phyloP scores from a whole-genome alignment of 495 filamentous ascomycete genomes.

The Oidiodendron maius region DNA sequence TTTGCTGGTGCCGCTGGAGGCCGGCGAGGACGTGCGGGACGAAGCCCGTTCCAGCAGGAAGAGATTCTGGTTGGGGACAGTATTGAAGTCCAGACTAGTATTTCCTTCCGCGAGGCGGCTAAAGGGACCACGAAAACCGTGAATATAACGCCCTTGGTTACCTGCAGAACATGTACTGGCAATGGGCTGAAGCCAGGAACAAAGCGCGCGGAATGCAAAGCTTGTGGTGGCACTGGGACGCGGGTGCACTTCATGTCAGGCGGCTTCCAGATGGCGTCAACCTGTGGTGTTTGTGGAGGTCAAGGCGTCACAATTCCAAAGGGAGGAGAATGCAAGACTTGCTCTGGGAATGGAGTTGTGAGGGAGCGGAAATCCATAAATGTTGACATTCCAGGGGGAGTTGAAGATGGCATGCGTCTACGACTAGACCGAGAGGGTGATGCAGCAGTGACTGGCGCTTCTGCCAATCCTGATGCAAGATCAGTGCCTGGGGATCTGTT shows the following conservation, averaged over 20 bases:
- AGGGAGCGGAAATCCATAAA: constrained; percentile 72
- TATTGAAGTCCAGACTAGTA: constrained; percentile 86
- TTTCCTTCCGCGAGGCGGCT: constrained; percentile 94
- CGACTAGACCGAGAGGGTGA: constrained; percentile 80
- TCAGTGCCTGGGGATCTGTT: constrained; percentile 76
- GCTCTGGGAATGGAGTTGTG: constrained; percentile 71
- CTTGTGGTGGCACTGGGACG: constrained; percentile 81
- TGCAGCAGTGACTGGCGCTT: constrained; percentile 65
- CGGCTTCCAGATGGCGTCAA: constrained; percentile 92
- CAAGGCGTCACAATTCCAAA: constrained; percentile 64
- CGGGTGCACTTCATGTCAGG: constrained; percentile 83
- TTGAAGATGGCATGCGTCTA: constrained; percentile 93
- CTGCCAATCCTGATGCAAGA: constrained; percentile 48
- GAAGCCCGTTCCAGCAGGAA: constrained; percentile 59
- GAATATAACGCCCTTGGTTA: constrained; percentile 64
- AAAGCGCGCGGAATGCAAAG: constrained; percentile 63
- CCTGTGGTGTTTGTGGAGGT: constrained; percentile 76
- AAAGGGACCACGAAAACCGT: constrained; percentile 80
- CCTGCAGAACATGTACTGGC: constrained; percentile 77
- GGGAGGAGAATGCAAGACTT: constrained; percentile 73
- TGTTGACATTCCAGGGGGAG: constrained; percentile 87
- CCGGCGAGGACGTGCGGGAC: constrained; percentile 43
- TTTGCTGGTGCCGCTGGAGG: constrained; percentile 59
- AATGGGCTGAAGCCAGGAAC: constrained; percentile 79
- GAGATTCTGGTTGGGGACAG: constrained; percentile 80